Conservation (phyloP, 164 flowering plant genomes). For the grape (Vitis vinifera) region ASM3070453v1 NC_081818.1:30135501-30136000, state of each 20-base stretch:
- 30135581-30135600: conserved; percentile 16
- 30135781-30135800: conserved; percentile 52
- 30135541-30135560: conserved; percentile 75
- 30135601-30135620: not conserved
- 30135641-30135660: too few species aligned
- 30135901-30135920: too few species aligned
- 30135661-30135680: not conserved
- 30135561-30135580: conserved; percentile 62
- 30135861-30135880: too few species aligned
- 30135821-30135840: too few species aligned
- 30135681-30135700: conserved; percentile 53
- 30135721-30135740: conserved; percentile 69
- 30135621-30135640: not conserved
- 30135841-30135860: too few species aligned
- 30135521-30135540: conserved; percentile 68
- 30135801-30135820: too few species aligned
- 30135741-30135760: conserved; percentile 92
- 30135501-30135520: conserved; percentile 76
- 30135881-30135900: too few species aligned
- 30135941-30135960: too few species aligned
- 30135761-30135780: conserved; percentile 95
- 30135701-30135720: conserved; percentile 67
- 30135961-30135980: too few species aligned
- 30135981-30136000: too few species aligned
- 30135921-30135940: too few species aligned